Conservation (phyloP, 2,329 filamentous ascomycete genomes). For the Trichoderma sp. region DNA sequence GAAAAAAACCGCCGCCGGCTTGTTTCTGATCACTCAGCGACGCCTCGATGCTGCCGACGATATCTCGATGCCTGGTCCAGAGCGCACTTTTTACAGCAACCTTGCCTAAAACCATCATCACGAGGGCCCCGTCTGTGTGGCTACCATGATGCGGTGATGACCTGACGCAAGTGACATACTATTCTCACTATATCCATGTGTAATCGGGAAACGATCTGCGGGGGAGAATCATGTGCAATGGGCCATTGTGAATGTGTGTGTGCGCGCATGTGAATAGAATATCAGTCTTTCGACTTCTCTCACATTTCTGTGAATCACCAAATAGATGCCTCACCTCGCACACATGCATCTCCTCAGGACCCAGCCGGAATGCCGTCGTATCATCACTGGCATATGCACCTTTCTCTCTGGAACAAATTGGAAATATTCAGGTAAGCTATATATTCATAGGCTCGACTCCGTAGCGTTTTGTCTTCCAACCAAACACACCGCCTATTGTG, state of each 20-base stretch:
- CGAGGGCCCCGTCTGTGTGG: slow-evolving; percentile 61
- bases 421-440: background rate
- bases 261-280: background rate
- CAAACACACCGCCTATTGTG: slow-evolving; percentile 22
- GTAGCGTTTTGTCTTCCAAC: background rate
- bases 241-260: background rate
- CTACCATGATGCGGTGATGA: slow-evolving; percentile 67
- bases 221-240: background rate
- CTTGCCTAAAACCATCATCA: slow-evolving; percentile 68
- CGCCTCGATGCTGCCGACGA: slow-evolving; percentile 44
- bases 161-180: slow-evolving; percentile 62
- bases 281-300: background rate
- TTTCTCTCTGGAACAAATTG: too few species aligned
- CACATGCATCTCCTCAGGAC: background rate
- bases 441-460: background rate
- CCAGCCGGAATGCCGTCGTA: background rate
- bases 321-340: background rate
- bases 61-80: slow-evolving; percentile 56
- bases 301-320: background rate
- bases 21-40: slow-evolving; percentile 30
- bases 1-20: slow-evolving; percentile 33
- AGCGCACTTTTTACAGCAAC: slow-evolving; percentile 47
- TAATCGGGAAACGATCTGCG: background rate
- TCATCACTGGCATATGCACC: background rate
- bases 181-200: background rate